Conservation (phyloP, 2,329 filamentous ascomycete species). For the Aspergillus melleus region DNA sequence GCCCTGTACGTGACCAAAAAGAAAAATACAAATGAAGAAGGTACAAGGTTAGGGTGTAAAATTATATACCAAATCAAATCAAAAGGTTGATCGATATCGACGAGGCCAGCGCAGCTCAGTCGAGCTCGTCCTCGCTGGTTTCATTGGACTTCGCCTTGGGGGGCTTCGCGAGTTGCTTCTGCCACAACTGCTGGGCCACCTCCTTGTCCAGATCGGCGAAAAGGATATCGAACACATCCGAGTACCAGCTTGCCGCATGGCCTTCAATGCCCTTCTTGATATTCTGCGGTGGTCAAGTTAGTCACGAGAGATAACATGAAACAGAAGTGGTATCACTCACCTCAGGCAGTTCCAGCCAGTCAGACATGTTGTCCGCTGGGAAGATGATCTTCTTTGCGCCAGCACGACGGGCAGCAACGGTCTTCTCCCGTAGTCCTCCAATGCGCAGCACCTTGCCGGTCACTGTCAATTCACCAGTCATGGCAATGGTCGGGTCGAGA, state of each 20-base stretch:
- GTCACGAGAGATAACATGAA: slow-evolving; percentile 10
- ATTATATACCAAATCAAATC: slow-evolving; percentile 21
- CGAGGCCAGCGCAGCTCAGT: slow-evolving; percentile 18
- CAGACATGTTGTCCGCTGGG: slow-evolving; percentile 90
- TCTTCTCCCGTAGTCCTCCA: slow-evolving; percentile 93
- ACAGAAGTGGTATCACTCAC: slow-evolving; percentile 56
- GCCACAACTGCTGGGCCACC: slow-evolving; percentile 71
- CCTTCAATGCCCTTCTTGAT: slow-evolving; percentile 97
- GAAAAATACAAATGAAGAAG: slow-evolving; percentile 24
- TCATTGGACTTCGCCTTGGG: slow-evolving; percentile 49
- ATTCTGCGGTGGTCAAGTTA: slow-evolving; percentile 62
- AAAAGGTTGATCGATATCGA: neutral
- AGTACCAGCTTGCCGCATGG: slow-evolving; percentile 88
- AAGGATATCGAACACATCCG: slow-evolving; percentile 86
- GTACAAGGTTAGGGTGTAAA: slow-evolving; percentile 12
- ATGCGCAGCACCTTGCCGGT: slow-evolving; percentile 96
- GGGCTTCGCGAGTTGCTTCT: slow-evolving; percentile 60
- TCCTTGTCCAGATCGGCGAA: slow-evolving; percentile 78
- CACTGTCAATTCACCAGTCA: slow-evolving; percentile 96
- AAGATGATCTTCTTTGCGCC: slow-evolving; percentile 94
- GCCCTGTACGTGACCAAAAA: slow-evolving; percentile 33
- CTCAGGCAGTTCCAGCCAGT: slow-evolving; percentile 96
- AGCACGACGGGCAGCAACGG: slow-evolving; percentile 86
- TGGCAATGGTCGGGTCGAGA: slow-evolving; percentile 84
- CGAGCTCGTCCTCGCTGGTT: slow-evolving; percentile 27